phyloP scores from a whole-genome alignment of 768 basidiomycete genomes.

The Boletus coccyginus region DNA sequence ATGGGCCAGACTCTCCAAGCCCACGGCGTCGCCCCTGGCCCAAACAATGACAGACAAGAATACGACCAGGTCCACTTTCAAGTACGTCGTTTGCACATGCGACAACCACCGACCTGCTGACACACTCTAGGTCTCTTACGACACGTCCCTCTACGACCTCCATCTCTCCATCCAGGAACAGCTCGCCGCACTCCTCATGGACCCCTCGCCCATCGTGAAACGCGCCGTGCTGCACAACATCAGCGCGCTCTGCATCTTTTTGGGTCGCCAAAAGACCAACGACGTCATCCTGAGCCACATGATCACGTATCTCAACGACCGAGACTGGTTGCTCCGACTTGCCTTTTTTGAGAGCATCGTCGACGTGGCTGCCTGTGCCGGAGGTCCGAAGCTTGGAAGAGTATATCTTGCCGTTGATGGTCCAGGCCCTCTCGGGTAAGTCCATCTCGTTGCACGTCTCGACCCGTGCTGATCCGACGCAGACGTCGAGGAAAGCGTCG shows the following conservation, averaged over 20 bases:
- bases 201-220: conserved; percentile 86
- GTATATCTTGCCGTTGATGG: conserved; percentile 95
- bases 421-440: conserved; percentile 90
- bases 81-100: conserved; percentile 37
- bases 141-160: conserved; percentile 80
- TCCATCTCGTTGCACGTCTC: neutral
- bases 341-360: conserved; percentile 97
- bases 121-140: conserved; percentile 78
- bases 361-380: conserved; percentile 92
- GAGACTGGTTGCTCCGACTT: conserved; percentile 88
- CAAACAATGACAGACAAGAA: conserved; percentile 53
- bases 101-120: neutral
- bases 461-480: conserved; percentile 8
- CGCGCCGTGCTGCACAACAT: conserved; percentile 87
- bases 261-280: conserved; percentile 90
- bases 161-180: conserved; percentile 86
- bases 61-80: conserved; percentile 81
- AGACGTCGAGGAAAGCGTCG: conserved; percentile 96
- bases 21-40: conserved; percentile 56
- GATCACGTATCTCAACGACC: conserved; percentile 82
- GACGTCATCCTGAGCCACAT: conserved; percentile 90
- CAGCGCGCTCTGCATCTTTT: conserved; percentile 86
- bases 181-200: conserved; percentile 81
- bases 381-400: conserved; percentile 89
- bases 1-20: conserved; percentile 91